Evolutionary conservation across 2,329 filamentous ascomycete genomes (phyloP).

Genomic region (Trichoderma sp.): DNA sequence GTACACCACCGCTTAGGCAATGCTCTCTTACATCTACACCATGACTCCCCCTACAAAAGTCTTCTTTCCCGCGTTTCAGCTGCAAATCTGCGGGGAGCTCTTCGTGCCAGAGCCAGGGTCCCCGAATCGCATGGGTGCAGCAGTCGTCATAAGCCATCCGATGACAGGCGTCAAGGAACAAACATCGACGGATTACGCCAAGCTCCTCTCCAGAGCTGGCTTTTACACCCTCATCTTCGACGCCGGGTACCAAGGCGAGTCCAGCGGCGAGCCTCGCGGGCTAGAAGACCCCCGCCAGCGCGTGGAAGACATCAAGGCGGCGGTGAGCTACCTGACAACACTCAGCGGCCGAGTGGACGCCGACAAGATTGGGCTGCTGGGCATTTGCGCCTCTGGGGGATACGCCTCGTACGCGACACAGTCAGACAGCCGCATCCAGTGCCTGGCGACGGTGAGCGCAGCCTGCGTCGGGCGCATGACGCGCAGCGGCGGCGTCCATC

Average conservation of each 20-base stretch:
- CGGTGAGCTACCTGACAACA: constrained; percentile 34
- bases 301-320: constrained; percentile 36
- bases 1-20: not conserved
- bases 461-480: constrained; percentile 32
- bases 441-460: constrained; percentile 33
- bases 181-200: constrained; percentile 34
- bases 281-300: constrained; percentile 40
- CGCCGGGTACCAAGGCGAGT: constrained; percentile 38
- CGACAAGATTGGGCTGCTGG: constrained; percentile 37
- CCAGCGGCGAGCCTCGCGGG: constrained; percentile 33
- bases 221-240: constrained; percentile 38
- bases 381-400: constrained; percentile 39
- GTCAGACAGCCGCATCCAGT: constrained; percentile 39
- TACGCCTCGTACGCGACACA: constrained; percentile 36
- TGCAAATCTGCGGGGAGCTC: constrained; percentile 15
- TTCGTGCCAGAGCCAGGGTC: constrained; percentile 7
- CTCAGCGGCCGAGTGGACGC: constrained; percentile 30
- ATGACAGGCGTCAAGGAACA: constrained; percentile 39
- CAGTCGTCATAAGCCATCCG: constrained; percentile 34
- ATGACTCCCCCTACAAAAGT: constrained; percentile 6
- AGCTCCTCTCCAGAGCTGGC: constrained; percentile 30
- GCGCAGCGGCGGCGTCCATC: constrained; percentile 22
- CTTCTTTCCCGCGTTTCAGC: constrained; percentile 6
- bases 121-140: constrained; percentile 7
- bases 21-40: constrained; percentile 4